A percentile compares a stretch with the other conserved stretches of the same genome.
These are phyloP conservation scores for Penicillium sp. DNA, from an alignment of 2,329 filamentous ascomycete genomes.

Conservation along the genomic window DNA sequence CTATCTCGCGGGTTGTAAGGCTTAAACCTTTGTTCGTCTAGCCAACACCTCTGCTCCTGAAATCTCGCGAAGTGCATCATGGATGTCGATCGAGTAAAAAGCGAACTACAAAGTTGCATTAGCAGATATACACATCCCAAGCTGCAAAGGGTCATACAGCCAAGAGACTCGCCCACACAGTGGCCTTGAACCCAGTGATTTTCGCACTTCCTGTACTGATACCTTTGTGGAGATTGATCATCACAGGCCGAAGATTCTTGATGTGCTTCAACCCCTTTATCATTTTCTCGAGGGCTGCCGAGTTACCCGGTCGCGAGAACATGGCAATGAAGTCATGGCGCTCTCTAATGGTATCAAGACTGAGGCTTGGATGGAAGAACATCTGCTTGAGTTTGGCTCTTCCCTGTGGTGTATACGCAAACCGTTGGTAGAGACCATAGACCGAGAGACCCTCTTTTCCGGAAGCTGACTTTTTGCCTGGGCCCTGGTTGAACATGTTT, in stretches of 20 bases:
- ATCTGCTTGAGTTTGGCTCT: conserved; percentile 67
- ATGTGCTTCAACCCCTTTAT: conserved; percentile 62
- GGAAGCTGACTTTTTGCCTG: conserved; percentile 55
- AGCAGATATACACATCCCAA: background rate
- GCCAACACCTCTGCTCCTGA: conserved; percentile 50
- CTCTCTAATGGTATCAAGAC: conserved; percentile 63
- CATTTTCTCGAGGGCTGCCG: conserved; percentile 52
- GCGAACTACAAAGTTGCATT: conserved; percentile 54
- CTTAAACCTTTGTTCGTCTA: conserved; percentile 54
- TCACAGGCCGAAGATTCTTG: conserved; percentile 66
- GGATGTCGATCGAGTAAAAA: conserved; percentile 64
- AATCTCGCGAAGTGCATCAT: conserved; percentile 59
- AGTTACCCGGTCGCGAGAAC: conserved; percentile 66
- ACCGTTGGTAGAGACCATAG: conserved; percentile 72
- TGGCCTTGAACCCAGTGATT: conserved; percentile 56
- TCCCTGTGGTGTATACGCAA: conserved; percentile 75
- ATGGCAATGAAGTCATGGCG: conserved; percentile 66
- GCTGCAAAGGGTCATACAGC: conserved; percentile 35
- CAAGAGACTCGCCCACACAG: conserved; percentile 68
- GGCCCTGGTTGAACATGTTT: conserved; percentile 71
- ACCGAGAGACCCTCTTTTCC: conserved; percentile 78
- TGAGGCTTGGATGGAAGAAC: conserved; percentile 72
- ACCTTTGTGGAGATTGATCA: conserved; percentile 72
- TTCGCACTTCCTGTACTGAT: conserved; percentile 54
- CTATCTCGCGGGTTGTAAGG: background rate